Evolutionary conservation across 176 grass and related monocot genomes (phyloP).

Genomic region (Tuctoria greenei): DNA sequence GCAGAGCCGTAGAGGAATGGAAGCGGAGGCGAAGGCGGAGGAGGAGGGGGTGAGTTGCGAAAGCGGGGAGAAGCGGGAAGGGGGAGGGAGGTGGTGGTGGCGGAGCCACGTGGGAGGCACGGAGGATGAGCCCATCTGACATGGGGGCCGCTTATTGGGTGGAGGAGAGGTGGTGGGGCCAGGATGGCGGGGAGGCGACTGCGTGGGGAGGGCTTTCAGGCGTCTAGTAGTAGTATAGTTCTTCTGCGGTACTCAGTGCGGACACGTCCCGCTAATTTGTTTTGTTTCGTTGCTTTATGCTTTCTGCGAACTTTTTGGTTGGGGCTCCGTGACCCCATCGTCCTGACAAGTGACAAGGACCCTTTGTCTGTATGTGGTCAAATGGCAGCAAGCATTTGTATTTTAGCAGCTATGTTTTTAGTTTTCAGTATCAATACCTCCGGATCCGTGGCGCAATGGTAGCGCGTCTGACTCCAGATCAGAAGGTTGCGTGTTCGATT

Average conservation of each 20-base stretch:
- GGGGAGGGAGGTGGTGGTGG: neutral
- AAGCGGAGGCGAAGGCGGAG: neutral
- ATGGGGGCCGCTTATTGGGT: neutral
- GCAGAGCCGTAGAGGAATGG: neutral
- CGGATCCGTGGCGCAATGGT: conserved; percentile 97
- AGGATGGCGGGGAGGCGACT: neutral
- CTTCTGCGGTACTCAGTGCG: too few relatives aligned
- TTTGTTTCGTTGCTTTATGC: neutral
- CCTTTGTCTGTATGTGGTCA: neutral
- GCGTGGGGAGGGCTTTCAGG: neutral
- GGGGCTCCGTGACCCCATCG: neutral
- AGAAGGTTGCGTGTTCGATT: conserved; percentile 98
- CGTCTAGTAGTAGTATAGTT: too few relatives aligned
- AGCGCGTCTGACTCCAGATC: conserved; percentile 98
- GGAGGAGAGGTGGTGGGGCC: neutral
- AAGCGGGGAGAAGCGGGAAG: neutral
- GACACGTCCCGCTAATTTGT: too few relatives aligned
- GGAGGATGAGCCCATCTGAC: neutral
- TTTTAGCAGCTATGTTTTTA: too few relatives aligned
- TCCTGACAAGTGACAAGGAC: neutral
- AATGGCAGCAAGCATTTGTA: too few relatives aligned
- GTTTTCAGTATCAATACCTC: neutral
- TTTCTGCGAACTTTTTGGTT: neutral
- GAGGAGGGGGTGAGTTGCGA: neutral
- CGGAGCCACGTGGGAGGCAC: neutral